These are phyloP conservation scores for Candida sanyaensis DNA, from an alignment of 1,139 yeast species.

Conservation along the genomic window DNA sequence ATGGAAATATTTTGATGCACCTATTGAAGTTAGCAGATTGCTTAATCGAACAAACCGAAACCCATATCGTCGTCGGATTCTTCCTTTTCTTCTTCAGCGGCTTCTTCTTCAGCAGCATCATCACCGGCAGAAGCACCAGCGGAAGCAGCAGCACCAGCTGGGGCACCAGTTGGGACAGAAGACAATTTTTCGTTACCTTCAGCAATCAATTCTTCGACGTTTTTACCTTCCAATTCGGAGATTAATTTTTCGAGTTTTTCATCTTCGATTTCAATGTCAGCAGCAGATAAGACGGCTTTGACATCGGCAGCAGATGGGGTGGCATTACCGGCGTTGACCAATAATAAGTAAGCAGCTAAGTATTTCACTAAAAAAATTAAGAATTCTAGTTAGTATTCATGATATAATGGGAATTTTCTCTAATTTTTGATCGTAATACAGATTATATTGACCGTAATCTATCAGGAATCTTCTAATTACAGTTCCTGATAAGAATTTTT, in stretches of 20 bases:
- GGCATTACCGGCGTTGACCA: constrained; percentile 67
- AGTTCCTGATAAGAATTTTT: neutral
- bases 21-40: constrained; percentile 7
- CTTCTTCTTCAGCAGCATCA: constrained; percentile 72
- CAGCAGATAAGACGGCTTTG: constrained; percentile 86
- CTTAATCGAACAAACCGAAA: constrained; percentile 55
- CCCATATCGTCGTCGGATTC: constrained; percentile 58
- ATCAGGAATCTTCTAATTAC: too few relatives aligned
- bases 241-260: constrained; percentile 83
- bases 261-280: constrained; percentile 95
- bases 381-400: constrained; percentile 9
- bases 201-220: constrained; percentile 87
- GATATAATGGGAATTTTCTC: neutral
- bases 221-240: constrained; percentile 93
- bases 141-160: constrained; percentile 75
- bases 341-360: constrained; percentile 70
- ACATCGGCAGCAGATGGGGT: constrained; percentile 93
- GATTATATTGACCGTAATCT: too few relatives aligned
- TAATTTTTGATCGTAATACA: too few relatives aligned
- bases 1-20: neutral
- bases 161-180: constrained; percentile 97
- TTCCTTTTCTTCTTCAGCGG: constrained; percentile 59
- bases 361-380: constrained; percentile 46
- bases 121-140: constrained; percentile 69
- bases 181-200: constrained; percentile 96